Conservation (phyloP, 2,329 filamentous ascomycete species). For the Coleophoma crateriformis region DNA sequence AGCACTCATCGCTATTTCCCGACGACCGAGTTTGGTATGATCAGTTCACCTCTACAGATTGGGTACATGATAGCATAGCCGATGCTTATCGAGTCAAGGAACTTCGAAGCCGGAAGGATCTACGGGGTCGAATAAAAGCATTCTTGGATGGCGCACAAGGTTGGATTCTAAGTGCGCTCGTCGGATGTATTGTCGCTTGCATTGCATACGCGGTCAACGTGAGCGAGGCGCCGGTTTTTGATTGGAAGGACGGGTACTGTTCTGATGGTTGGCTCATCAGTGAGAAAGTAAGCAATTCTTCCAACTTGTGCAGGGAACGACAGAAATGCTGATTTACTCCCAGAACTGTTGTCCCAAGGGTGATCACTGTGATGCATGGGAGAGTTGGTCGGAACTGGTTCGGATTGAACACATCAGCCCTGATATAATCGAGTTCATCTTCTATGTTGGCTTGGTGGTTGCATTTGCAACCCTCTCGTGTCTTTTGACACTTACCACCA, state of each 20-base stretch:
- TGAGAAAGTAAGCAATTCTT: slow-evolving; percentile 48
- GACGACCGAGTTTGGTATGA: slow-evolving; percentile 98
- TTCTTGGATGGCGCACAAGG: slow-evolving; percentile 86
- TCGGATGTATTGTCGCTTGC: slow-evolving; percentile 78
- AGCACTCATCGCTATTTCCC: slow-evolving; percentile 53
- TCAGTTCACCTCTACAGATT: slow-evolving; percentile 95
- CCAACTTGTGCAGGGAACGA: not conserved
- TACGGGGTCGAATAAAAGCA: slow-evolving; percentile 71
- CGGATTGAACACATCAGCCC: slow-evolving; percentile 27
- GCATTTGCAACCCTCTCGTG: slow-evolving; percentile 67
- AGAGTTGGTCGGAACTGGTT: slow-evolving; percentile 48
- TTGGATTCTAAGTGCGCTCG: slow-evolving; percentile 88
- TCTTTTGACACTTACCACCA: slow-evolving; percentile 79
- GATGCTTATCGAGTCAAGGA: slow-evolving; percentile 86
- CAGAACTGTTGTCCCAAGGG: slow-evolving; percentile 51
- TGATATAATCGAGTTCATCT: slow-evolving; percentile 67
- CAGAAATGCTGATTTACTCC: slow-evolving; percentile 10
- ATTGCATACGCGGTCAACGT: slow-evolving; percentile 88
- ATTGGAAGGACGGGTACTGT: slow-evolving; percentile 89
- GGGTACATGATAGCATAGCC: slow-evolving; percentile 96
- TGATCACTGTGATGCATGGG: slow-evolving; percentile 52
- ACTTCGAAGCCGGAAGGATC: slow-evolving; percentile 74
- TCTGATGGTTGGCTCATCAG: slow-evolving; percentile 63
- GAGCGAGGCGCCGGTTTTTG: slow-evolving; percentile 78
- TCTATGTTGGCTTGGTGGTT: slow-evolving; percentile 71